phyloP scores from a whole-genome alignment of 2,329 filamentous ascomycete species.

The Ceratocystis cubensis region DNA sequence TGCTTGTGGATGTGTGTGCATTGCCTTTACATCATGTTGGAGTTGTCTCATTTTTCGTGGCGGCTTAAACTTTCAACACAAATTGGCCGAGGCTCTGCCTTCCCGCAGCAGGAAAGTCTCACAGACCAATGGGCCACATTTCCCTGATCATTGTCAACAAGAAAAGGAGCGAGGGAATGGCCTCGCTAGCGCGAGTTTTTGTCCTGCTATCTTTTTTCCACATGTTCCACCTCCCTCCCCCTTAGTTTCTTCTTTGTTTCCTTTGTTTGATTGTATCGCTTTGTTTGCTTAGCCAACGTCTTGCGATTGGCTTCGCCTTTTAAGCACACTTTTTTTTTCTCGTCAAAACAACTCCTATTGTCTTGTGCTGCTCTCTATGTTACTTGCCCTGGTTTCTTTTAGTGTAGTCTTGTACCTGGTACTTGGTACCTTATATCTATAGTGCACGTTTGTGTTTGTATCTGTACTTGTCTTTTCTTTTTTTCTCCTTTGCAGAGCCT shows the following conservation, averaged over 20 bases:
- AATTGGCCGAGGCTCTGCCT: conserved; percentile 11
- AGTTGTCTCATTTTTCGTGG: neutral
- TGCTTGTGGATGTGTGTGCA: neutral
- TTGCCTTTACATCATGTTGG: neutral
- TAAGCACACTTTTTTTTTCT: neutral
- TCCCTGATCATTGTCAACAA: neutral
- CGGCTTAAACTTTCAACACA: neutral
- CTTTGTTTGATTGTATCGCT: neutral
- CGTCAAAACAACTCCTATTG: neutral
- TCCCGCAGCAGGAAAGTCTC: neutral
- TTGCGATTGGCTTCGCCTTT: neutral
- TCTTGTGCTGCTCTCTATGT: neutral
- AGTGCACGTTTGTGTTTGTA: neutral
- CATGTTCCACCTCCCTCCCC: neutral
- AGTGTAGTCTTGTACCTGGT: neutral
- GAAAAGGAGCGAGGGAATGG: neutral
- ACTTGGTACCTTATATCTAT: neutral
- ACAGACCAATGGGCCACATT: neutral
- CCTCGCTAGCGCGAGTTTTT: neutral
- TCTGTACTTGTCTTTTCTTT: neutral
- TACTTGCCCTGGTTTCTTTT: neutral
- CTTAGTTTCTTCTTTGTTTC: neutral
- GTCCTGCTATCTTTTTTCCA: neutral
- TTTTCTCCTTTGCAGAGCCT: neutral
- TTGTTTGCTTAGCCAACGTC: neutral